Percentiles rank a stretch among this genome's conserved stretches.
Conservation (phyloP, 2,329 filamentous ascomycete genomes). For the Neonectria neomacrospora region DNA sequence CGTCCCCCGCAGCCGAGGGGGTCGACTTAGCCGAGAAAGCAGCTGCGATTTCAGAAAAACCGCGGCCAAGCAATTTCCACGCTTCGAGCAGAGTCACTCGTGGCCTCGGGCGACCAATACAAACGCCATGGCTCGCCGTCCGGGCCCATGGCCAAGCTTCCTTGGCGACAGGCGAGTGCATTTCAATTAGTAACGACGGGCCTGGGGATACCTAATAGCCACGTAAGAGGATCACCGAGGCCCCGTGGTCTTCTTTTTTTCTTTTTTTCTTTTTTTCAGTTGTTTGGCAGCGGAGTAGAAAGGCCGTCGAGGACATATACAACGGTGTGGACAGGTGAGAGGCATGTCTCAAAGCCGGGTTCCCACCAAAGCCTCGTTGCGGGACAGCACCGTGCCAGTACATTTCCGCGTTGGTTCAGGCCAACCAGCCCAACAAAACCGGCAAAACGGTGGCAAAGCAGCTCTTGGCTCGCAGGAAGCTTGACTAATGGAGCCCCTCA, state of each 20-base stretch:
- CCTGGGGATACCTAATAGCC: constrained; percentile 38
- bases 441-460: not conserved
- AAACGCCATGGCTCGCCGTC: constrained; percentile 29
- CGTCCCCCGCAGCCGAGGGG: constrained; percentile 29
- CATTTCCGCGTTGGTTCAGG: not conserved
- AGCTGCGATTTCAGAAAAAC: constrained; percentile 37
- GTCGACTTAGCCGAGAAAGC: not conserved
- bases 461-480: constrained; percentile 1
- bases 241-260: constrained; percentile 7
- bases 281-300: not conserved
- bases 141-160: constrained; percentile 32
- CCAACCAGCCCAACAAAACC: not conserved
- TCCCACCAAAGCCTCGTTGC: not conserved
- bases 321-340: not conserved
- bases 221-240: constrained; percentile 38
- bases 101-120: constrained; percentile 28
- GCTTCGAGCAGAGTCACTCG: not conserved
- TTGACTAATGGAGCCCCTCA: constrained; percentile 20
- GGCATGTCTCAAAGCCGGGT: not conserved
- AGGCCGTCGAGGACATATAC: not conserved
- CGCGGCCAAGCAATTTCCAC: constrained; percentile 4
- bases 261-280: constrained; percentile 11
- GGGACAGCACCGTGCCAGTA: no score
- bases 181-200: constrained; percentile 42
- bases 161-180: constrained; percentile 35